A percentile compares a stretch with the other conserved stretches of the same genome.
These are phyloP conservation scores for Jaapia argillacea DNA, from an alignment of 768 basidiomycete genomes.

Conservation along the genomic window DNA sequence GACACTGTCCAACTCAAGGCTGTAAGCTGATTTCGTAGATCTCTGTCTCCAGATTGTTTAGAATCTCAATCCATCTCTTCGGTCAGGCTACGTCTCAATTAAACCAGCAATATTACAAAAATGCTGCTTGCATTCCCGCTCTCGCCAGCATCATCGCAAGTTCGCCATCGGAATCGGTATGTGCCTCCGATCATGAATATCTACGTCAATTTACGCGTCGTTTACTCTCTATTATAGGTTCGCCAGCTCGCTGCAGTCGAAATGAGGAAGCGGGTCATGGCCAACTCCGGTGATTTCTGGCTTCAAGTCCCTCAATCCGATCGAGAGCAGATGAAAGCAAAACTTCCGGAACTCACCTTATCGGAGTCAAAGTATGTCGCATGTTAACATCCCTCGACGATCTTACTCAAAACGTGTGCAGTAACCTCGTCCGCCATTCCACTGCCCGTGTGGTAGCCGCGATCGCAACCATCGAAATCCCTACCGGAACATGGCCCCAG, in stretches of 20 bases:
- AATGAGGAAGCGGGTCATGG: constrained; percentile 82
- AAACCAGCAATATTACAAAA: constrained; percentile 90
- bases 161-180: constrained; percentile 74
- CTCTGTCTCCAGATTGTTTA: constrained; percentile 7
- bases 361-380: constrained; percentile 62
- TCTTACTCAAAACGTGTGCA: constrained; percentile 22
- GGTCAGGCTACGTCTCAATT: constrained; percentile 86
- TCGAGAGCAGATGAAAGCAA: constrained; percentile 77
- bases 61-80: constrained; percentile 6
- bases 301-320: constrained; percentile 50
- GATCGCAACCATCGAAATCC: constrained; percentile 84
- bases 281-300: constrained; percentile 81
- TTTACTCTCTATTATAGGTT: constrained; percentile 38
- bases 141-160: constrained; percentile 80
- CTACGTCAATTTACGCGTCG: neutral
- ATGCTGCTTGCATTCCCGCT: constrained; percentile 82
- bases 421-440: constrained; percentile 86
- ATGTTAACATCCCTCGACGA: neutral
- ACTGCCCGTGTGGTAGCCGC: constrained; percentile 88
- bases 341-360: constrained; percentile 70
- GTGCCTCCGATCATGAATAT: constrained; percentile 21
- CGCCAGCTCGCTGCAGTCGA: constrained; percentile 97
- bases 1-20: constrained; percentile 87
- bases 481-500: constrained; percentile 68
- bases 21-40: constrained; percentile 37